Percentiles rank a stretch among this genome's conserved stretches.
Evolutionary conservation across 164 flowering plant genomes (phyloP).

Genomic region (Echeveria elegans): DNA sequence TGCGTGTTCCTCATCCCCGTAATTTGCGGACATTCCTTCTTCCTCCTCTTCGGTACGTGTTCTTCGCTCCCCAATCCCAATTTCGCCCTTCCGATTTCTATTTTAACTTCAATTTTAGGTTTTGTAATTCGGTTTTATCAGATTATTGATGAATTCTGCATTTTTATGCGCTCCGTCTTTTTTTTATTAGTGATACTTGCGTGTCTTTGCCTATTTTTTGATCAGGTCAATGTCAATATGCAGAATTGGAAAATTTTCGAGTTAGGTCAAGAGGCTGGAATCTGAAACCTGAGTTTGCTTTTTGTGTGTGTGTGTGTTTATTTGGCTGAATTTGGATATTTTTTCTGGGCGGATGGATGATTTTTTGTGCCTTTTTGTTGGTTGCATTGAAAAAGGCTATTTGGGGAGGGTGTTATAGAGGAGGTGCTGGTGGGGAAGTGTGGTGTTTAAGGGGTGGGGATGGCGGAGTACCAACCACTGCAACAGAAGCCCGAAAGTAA

Average conservation of each 20-base stretch:
- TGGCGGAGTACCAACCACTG: slow-evolving; percentile 53
- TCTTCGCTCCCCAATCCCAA: neutral
- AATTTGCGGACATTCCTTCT: no score
- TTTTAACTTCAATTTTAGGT: neutral
- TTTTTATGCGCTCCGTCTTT: neutral
- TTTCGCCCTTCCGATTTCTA: neutral
- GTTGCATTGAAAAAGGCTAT: neutral
- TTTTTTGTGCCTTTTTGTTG: slow-evolving; percentile 10
- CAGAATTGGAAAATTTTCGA: neutral
- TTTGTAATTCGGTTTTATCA: neutral
- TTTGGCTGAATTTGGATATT: neutral
- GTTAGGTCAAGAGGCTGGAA: neutral
- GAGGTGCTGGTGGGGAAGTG: slow-evolving; percentile 7
- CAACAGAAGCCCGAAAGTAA: slow-evolving; percentile 75
- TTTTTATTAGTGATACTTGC: neutral
- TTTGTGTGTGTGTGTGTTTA: neutral
- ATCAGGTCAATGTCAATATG: slow-evolving; percentile 3
- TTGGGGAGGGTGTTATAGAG: neutral
- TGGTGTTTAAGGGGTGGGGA: slow-evolving; percentile 18
- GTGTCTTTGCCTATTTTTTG: slow-evolving; percentile 1
- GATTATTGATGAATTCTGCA: neutral
- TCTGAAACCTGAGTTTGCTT: no score
- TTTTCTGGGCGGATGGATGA: neutral
- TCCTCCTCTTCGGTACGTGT: slow-evolving; percentile 1
- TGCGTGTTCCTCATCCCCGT: no score